A percentile compares a stretch with the other conserved stretches of the same genome.
Conservation (phyloP, 345 rosid genomes). For the Excoecaria agallocha region DNA sequence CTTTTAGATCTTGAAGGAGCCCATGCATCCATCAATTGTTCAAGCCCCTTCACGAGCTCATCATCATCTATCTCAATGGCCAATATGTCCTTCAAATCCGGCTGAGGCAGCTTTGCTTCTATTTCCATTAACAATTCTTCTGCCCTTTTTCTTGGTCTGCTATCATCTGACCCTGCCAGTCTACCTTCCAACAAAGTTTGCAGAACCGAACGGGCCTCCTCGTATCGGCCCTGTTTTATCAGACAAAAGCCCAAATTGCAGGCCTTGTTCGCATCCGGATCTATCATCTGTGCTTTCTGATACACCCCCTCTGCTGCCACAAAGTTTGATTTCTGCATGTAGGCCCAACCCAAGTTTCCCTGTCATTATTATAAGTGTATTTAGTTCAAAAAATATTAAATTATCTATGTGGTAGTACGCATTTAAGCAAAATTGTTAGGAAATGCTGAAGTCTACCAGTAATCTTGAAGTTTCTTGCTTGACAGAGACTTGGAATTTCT, state of each 20-base stretch:
- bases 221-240: conserved; percentile 58
- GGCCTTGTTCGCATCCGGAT: conserved; percentile 86
- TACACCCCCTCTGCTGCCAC: conserved; percentile 82
- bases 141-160: conserved; percentile 50
- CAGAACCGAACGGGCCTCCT: conserved; percentile 51
- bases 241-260: conserved; percentile 73
- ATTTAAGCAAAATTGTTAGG: neutral
- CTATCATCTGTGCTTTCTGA: conserved; percentile 78
- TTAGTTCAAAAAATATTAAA: too few species aligned
- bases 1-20: conserved; percentile 68
- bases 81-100: neutral
- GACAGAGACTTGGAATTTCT: conserved; percentile 88
- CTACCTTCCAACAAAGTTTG: conserved; percentile 38
- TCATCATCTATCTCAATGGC: conserved; percentile 26
- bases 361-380: conserved; percentile 13
- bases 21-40: conserved; percentile 47
- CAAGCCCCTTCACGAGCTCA: conserved; percentile 62
- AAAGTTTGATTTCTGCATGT: conserved; percentile 85
- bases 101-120: conserved; percentile 1
- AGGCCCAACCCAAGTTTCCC: conserved; percentile 99
- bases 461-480: conserved; percentile 83
- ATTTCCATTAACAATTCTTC: conserved; percentile 20
- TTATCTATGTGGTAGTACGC: too few species aligned
- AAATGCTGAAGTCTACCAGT: conserved; percentile 43
- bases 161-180: conserved; percentile 59